A percentile compares a stretch with the other conserved stretches of the same genome.
Conservation (phyloP, 805 yeast species). For the Yarrowia sp. region DNA sequence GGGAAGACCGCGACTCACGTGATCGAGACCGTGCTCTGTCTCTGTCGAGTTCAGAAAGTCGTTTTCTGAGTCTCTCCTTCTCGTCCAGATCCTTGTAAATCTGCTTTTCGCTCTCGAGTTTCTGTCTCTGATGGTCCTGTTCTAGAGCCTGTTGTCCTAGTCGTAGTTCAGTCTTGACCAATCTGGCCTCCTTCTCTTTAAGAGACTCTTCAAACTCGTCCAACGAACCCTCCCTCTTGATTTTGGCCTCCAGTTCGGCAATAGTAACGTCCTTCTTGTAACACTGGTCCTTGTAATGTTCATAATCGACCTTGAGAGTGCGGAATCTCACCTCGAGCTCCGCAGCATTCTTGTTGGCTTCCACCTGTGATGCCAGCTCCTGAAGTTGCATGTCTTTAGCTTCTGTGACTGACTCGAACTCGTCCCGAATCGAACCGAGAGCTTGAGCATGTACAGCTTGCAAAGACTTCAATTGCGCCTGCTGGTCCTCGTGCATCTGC, state of each 20-base stretch:
- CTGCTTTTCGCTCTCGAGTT: background rate
- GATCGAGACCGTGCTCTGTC: background rate
- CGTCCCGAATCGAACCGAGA: too few species aligned
- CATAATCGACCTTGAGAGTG: background rate
- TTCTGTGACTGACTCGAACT: too few species aligned
- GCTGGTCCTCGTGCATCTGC: too few species aligned
- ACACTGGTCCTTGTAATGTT: conserved; percentile 8
- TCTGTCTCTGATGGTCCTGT: conserved; percentile 5
- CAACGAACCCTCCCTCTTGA: background rate
- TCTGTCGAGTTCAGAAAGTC: background rate
- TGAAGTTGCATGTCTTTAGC: background rate
- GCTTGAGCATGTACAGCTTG: too few species aligned
- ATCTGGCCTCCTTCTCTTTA: background rate
- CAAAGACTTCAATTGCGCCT: too few species aligned
- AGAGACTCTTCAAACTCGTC: background rate
- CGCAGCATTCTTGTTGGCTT: too few species aligned
- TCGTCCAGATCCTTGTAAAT: background rate
- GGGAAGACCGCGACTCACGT: background rate
- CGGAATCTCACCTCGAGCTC: background rate
- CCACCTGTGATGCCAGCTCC: background rate
- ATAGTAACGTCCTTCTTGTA: background rate
- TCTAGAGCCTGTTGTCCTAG: conserved; percentile 4
- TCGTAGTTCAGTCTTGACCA: background rate
- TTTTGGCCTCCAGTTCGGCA: background rate
- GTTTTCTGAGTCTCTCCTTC: background rate